Base-by-base conservation (phyloP, 2,329 filamentous ascomycete genomes). In the Fusarium abutilonis region DNA sequence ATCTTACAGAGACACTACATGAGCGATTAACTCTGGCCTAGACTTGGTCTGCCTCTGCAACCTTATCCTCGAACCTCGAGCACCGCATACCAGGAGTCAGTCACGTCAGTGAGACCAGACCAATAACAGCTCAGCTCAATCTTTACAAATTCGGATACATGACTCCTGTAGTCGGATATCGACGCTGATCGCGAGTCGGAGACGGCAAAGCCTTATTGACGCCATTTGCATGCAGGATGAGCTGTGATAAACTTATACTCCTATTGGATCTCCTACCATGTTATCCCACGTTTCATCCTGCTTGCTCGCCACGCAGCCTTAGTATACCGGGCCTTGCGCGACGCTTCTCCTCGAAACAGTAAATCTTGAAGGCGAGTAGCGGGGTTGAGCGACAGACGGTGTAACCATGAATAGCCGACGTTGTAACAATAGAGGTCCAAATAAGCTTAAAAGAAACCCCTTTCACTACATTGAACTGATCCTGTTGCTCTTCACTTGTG, bases 31-130 rank as follows among this genome's bases (percentile, higher is more conserved):
- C 21, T 32, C 34, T 11, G 21, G 10, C 11, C 28, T 38, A 29
- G 9, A 6, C 17, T 21, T 31, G n/a, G 32, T 35, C 44, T 4
- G 4, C 4, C 9, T 29, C 52, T 45, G 14, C 45, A 54, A 32
- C 39, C 28, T 43, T 35, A 26, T 50, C 32, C 45, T 29, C 32
- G 45, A 41, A 31, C 34, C n/a, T 28, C 32, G 26, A 64, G 57
- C 61, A 64, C 61, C 57, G 39, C 52, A 65, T 64, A 64, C 48
- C 0, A 36, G 56, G 56, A 51, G n/a, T 13, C 4, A 8, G 56
- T 64, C 62, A 64, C 61, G 61, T 65, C 62, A 64, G 15, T 48
- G 19, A 2, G 2, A 3, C 13, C 17, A 44, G 17, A 21, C 52
- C 47, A 56, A 56, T 56, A 13, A 39, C 45, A 39, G 28, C 38